phyloP scores from a whole-genome alignment of 805 yeast genomes.

The Saccharomycopsis selenospora region DNA sequence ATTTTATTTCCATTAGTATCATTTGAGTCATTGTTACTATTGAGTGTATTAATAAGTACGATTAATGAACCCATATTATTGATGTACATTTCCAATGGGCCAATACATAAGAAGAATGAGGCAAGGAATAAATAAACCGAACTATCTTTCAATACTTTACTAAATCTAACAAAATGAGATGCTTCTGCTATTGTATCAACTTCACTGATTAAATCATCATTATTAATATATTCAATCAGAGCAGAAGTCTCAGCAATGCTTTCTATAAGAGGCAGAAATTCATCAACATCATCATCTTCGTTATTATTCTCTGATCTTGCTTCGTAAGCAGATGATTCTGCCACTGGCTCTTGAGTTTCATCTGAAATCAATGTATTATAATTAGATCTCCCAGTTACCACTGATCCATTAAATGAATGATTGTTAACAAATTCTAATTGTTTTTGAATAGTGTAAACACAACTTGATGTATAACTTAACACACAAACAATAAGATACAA shows the following conservation, averaged over 20 bases:
- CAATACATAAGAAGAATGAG: conserved; percentile 61
- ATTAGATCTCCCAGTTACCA: not conserved
- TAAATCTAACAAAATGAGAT: conserved; percentile 9
- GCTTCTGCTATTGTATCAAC: conserved; percentile 63
- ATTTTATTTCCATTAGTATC: conserved; percentile 19
- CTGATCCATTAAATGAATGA: conserved; percentile 1
- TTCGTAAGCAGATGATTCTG: conserved; percentile 28
- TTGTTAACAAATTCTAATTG: conserved; percentile 34
- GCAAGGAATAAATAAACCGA: conserved; percentile 58
- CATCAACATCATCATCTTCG: conserved; percentile 23
- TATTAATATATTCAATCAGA: conserved; percentile 3
- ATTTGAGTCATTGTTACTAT: conserved; percentile 15
- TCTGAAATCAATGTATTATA: not conserved
- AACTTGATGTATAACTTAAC: conserved; percentile 56
- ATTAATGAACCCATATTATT: conserved; percentile 76
- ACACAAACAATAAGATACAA: conserved; percentile 51
- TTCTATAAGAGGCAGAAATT: conserved; percentile 11
- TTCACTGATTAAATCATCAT: conserved; percentile 48
- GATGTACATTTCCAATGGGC: conserved; percentile 80
- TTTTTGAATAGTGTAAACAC: conserved; percentile 52
- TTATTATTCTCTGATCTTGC: conserved; percentile 28
- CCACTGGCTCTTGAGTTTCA: conserved; percentile 11
- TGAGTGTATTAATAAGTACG: conserved; percentile 30
- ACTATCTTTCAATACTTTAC: conserved; percentile 39
- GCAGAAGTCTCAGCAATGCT: not conserved